Base-by-base conservation (phyloP, 805 yeast genomes). In the Nakazawaea holstii region DNA sequence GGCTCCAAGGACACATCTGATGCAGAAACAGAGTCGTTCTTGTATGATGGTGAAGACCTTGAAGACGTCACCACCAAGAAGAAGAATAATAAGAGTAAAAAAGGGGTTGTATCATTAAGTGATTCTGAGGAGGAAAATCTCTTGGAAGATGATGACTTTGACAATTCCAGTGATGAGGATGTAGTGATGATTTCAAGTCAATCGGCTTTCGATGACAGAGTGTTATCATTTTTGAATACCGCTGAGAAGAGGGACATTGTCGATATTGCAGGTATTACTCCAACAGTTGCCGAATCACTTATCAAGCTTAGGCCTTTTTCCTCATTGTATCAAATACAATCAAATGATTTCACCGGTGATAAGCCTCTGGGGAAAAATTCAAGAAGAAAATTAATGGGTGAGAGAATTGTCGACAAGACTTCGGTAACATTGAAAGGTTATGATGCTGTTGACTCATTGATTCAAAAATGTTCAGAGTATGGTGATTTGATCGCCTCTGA, bases 401-500 rank as follows among this genome's bases (percentile, higher is more conserved):
- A 84, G 55, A 77, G 79, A 58, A 73, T 88, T 42, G 76, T 89
- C 20, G 92, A 84, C 53, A 83, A 78, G 35, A 77, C 91, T 4
- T 77, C 77, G 41, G 69, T 75, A 52, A 84, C 89, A 13, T 71
- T 94, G 52, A 79, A 81, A 57, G 98, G 98, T 5, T 94, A 94
- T 62, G 84, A 82, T 52, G 98, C 99, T 0, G 96, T 94, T 39
- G 98, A 92, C 56, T 84, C 95, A n/a, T 70, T 94, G 54, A 88
- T 94, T 52, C 80, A 80, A 50, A 78, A 81, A 54, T 94, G 99
- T 68, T 80, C 90, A 8, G 76, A 78, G 14, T 83, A 86, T 54
- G 96, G 97, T 48, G 70, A 74, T 13, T 62, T 72, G 7, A 89
- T 94, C 49, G 73, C 89, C 5, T 62, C 67, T 10, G 94, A 87